A percentile compares a stretch with the other conserved stretches of the same genome.
Evolutionary conservation across 768 basidiomycete species (phyloP).

Genomic region (Amanita subjunquillea): DNA sequence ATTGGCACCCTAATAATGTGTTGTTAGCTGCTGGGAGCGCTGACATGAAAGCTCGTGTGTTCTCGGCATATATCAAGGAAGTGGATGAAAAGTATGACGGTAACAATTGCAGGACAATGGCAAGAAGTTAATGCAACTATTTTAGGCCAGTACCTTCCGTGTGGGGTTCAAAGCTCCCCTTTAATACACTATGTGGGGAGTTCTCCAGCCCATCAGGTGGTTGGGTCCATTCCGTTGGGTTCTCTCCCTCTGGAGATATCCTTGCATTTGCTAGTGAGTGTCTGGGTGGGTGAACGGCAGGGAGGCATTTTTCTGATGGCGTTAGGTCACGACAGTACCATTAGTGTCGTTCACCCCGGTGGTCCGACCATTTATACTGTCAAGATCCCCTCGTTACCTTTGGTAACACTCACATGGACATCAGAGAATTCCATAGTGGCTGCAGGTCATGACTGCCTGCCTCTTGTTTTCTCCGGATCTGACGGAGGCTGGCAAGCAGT

Average conservation of each 20-base stretch:
- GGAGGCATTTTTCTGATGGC: not conserved
- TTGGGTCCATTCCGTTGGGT: slow-evolving; percentile 94
- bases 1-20: slow-evolving; percentile 99
- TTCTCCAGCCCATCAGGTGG: slow-evolving; percentile 84
- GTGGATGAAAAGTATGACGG: slow-evolving; percentile 72
- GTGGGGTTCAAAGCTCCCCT: slow-evolving; percentile 98
- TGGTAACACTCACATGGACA: slow-evolving; percentile 80
- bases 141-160: slow-evolving; percentile 75
- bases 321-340: slow-evolving; percentile 90
- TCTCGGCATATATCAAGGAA: slow-evolving; percentile 98
- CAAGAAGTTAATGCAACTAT: slow-evolving; percentile 5
- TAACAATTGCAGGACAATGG: not conserved
- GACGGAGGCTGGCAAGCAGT: slow-evolving; percentile 68
- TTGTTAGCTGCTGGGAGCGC: slow-evolving; percentile 94
- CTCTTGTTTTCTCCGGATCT: slow-evolving; percentile 73
- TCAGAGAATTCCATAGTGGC: slow-evolving; percentile 76
- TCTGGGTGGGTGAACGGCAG: not conserved
- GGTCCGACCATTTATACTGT: slow-evolving; percentile 67
- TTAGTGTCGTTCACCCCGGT: slow-evolving; percentile 86
- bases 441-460: slow-evolving; percentile 97
- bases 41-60: slow-evolving; percentile 95
- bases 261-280: slow-evolving; percentile 87
- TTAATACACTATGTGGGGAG: slow-evolving; percentile 96
- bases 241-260: slow-evolving; percentile 93
- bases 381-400: slow-evolving; percentile 69